Base-by-base conservation (phyloP, 129 eudicot species). In the Glebionis coronaria region DNA sequence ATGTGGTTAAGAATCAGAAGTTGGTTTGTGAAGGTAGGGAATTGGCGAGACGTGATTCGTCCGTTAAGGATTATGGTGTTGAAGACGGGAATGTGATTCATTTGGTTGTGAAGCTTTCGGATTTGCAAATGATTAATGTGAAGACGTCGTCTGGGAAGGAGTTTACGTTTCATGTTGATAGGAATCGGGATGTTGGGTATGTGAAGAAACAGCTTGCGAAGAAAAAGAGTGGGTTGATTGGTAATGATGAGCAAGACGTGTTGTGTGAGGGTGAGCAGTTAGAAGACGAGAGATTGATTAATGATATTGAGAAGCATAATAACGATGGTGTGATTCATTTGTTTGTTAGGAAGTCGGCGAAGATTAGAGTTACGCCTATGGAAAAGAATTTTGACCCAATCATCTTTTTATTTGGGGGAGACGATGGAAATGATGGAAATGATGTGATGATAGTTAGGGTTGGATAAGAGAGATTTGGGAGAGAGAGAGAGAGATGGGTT, bases 91-190 rank as follows among this genome's bases (percentile, higher is more conserved):
- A 89, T 77, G 84, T 89, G 6, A 54, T 89, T 45, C 96, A 89
- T 77, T 73, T 89, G 79, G 87, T 85, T 42, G 78, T 89, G 0
- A 70, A 80, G 18, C 81, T 81, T 14, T 67, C 83, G 6, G 90
- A 89, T 72, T 87, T 89, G 44, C 85, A 78, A 76, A 63, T 67
- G 3, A 79, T 89, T 51, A 73, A 60, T 58, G 96, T 89, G 44
- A 89, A 40, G 66, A 89, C 96, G 3, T 63, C 79, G n/a, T 81
- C 77, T 1, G 96, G 96, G 46, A 74, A 89, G 76, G 96, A 79
- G 72, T 71, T 83, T 13, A 76, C 68, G 1, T 81, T 83, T 35
- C 83, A 81, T 40, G 96, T 89, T 47, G 92, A 81, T 9, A 63
- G 81, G 66, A 78, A 42, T 20, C 69, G 88, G 13, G 77, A 89